Percentiles rank a stretch among this genome's conserved stretches.
Conservation (phyloP, 202 grass and related monocot species). For the Digitaria exilis region DNA sequence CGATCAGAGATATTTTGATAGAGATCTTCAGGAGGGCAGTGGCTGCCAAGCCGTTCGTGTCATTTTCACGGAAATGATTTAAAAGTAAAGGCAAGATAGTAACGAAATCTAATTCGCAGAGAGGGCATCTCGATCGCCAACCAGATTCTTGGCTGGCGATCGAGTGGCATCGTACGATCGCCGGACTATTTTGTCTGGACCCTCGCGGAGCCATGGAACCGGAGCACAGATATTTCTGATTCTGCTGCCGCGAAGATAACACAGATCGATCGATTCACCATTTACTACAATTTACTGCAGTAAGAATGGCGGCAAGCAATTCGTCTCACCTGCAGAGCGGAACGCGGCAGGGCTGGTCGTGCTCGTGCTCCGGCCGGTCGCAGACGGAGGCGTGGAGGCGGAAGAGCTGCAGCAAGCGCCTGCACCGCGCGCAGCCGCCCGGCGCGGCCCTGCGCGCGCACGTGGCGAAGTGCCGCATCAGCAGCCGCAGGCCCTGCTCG, state of each 20-base stretch:
- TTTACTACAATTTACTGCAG: slow-evolving; percentile 8
- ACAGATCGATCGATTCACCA: not conserved
- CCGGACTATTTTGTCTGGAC: slow-evolving; percentile 9
- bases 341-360: slow-evolving; percentile 50
- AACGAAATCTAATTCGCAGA: not conserved
- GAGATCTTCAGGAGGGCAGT: not conserved
- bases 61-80: slow-evolving; percentile 18
- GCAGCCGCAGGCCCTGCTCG: not conserved
- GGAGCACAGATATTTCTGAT: slow-evolving; percentile 3
- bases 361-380: slow-evolving; percentile 25
- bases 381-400: slow-evolving; percentile 62
- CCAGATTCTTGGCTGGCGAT: not conserved
- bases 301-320: not conserved
- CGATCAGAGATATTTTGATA: not conserved
- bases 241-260: not conserved
- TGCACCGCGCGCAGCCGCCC: no score
- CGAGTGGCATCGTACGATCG: not conserved
- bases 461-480: slow-evolving; percentile 60
- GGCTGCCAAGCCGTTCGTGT: slow-evolving; percentile 12
- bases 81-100: not conserved
- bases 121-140: slow-evolving; percentile 28
- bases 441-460: no score
- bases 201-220: not conserved
- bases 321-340: slow-evolving; percentile 70
- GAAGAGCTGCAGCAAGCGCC: no score